These are phyloP conservation scores for Hypoxylon sp. DNA, from an alignment of 2,329 filamentous ascomycete species.

Conservation along the genomic window DNA sequence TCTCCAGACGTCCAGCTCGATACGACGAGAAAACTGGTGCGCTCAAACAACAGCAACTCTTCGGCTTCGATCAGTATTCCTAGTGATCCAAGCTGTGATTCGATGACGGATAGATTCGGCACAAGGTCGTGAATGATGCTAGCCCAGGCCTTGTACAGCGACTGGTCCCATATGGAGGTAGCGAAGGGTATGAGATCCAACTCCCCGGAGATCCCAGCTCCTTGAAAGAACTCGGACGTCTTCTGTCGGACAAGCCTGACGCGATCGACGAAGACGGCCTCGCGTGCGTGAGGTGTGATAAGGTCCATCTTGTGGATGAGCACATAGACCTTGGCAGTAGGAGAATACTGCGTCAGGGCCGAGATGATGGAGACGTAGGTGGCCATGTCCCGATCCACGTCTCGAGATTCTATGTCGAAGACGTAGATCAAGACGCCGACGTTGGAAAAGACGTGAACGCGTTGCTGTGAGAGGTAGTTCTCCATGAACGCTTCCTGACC, in stretches of 20 bases:
- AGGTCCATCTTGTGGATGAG: constrained; percentile 99
- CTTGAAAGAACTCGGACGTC: constrained; percentile 64
- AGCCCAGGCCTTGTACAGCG: constrained; percentile 97
- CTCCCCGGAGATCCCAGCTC: constrained; percentile 48
- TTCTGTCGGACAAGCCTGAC: constrained; percentile 79
- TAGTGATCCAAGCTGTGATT: constrained; percentile 82
- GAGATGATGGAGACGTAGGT: constrained; percentile 92
- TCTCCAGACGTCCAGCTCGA: constrained; percentile 83
- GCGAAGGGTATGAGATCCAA: constrained; percentile 88
- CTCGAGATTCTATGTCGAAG: constrained; percentile 96
- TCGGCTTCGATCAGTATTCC: constrained; percentile 89
- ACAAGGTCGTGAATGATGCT: constrained; percentile 97
- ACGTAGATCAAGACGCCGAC: constrained; percentile 98
- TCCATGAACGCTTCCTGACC: constrained; percentile 99
- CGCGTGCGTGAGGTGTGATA: constrained; percentile 79
- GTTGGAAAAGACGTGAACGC: constrained; percentile 94
- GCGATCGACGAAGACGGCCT: constrained; percentile 84
- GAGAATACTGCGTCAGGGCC: constrained; percentile 85
- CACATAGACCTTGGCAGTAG: constrained; percentile 84
- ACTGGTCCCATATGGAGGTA: constrained; percentile 98
- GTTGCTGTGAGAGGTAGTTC: constrained; percentile 95
- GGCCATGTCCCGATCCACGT: constrained; percentile 90
- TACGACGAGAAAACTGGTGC: constrained; percentile 96
- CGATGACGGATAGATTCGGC: constrained; percentile 89
- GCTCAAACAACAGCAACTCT: constrained; percentile 93